phyloP scores from a whole-genome alignment of 2,329 filamentous ascomycete species.

The Neofusicoccum kwambonambiense region DNA sequence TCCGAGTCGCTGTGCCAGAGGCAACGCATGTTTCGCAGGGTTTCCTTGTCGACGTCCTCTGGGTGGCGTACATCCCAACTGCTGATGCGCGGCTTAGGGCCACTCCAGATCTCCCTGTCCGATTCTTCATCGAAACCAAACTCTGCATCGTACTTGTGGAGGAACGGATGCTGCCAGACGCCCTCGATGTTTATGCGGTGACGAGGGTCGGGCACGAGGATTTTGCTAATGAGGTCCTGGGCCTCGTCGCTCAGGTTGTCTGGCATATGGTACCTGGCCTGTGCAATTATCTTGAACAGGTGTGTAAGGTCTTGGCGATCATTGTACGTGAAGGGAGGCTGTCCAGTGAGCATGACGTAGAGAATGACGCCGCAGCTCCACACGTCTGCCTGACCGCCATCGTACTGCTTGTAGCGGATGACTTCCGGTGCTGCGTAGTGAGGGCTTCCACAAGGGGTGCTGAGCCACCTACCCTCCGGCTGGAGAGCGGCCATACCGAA shows the following conservation, averaged over 20 bases:
- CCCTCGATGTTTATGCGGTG: constrained; percentile 74
- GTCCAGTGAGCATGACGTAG: constrained; percentile 81
- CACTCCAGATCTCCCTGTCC: constrained; percentile 52
- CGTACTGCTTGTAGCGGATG: constrained; percentile 72
- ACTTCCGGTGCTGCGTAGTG: constrained; percentile 96
- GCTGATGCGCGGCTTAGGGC: constrained; percentile 56
- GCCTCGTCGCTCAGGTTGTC: constrained; percentile 62
- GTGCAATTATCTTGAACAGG: constrained; percentile 61
- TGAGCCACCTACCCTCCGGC: constrained; percentile 72
- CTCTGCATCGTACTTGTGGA: constrained; percentile 74
- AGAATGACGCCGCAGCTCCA: constrained; percentile 82
- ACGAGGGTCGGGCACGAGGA: constrained; percentile 76
- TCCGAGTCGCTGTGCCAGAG: constrained; percentile 87
- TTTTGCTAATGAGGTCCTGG: constrained; percentile 72
- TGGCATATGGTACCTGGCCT: constrained; percentile 49
- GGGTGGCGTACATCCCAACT: constrained; percentile 62
- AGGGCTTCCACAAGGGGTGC: constrained; percentile 90
- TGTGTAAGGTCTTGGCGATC: constrained; percentile 53
- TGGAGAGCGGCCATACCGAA: constrained; percentile 98
- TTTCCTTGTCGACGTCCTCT: constrained; percentile 74
- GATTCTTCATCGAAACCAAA: constrained; percentile 63
- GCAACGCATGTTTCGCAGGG: constrained; percentile 81
- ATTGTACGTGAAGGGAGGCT: constrained; percentile 70
- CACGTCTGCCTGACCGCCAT: constrained; percentile 82
- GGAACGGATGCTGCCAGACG: constrained; percentile 84